Conservation (phyloP, 495 filamentous ascomycete species). For the Xylaria venustula region DNA sequence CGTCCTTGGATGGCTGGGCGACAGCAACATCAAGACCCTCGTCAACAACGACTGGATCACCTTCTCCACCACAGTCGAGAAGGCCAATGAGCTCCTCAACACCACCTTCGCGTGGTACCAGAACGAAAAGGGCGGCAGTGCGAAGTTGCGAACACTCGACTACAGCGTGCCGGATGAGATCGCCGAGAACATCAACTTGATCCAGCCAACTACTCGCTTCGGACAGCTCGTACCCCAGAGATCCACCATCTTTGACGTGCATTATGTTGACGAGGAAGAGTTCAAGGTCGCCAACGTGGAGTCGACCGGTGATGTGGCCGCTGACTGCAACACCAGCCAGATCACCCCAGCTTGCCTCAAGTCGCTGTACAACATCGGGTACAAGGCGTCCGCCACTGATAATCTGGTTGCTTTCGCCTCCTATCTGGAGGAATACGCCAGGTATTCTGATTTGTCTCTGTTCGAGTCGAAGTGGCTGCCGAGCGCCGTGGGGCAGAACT, state of each 20-base stretch:
- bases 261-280: constrained; percentile 21
- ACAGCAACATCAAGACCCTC: constrained; percentile 37
- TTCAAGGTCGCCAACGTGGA: constrained; percentile 7
- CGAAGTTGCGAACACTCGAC: constrained; percentile 51
- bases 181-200: constrained; percentile 50
- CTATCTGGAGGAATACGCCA: constrained; percentile 55
- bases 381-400: constrained; percentile 47
- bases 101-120: constrained; percentile 48
- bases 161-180: constrained; percentile 60
- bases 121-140: constrained; percentile 23
- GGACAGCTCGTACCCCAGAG: constrained; percentile 29
- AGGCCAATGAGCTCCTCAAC: constrained; percentile 48
- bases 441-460: constrained; percentile 29
- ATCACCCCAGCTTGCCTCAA: constrained; percentile 61
- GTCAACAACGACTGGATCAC: constrained; percentile 46
- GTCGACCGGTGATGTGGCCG: neutral
- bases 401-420: constrained; percentile 57
- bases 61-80: constrained; percentile 49
- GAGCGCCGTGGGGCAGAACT: constrained; percentile 46
- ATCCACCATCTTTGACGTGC: constrained; percentile 36
- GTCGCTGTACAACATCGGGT: constrained; percentile 62
- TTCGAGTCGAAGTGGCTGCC: constrained; percentile 35
- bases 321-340: constrained; percentile 44
- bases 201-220: constrained; percentile 61
- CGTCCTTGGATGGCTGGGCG: constrained; percentile 45